Conservation (phyloP, 257 asterid genomes). For the Nicotiana benthamiana region DNA sequence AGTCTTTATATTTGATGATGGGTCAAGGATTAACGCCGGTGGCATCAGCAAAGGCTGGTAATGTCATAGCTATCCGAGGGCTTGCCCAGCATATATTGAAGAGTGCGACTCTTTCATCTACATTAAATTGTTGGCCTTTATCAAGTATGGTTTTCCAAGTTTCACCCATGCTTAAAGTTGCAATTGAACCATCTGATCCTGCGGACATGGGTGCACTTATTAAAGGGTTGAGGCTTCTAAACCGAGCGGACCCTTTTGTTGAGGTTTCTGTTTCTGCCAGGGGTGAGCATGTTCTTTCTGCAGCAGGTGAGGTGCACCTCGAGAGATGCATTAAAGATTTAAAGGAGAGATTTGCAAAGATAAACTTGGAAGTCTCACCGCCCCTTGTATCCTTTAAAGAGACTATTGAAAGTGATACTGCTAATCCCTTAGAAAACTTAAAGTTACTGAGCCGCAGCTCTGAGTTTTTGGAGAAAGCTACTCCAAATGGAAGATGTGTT, state of each 20-base stretch:
- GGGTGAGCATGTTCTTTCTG: slow-evolving; percentile 94
- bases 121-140: slow-evolving; percentile 79
- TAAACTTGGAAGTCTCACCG: slow-evolving; percentile 71
- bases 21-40: slow-evolving; percentile 90
- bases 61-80: slow-evolving; percentile 83
- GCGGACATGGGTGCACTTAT: slow-evolving; percentile 75
- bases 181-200: slow-evolving; percentile 93
- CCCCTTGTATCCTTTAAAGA: slow-evolving; percentile 89
- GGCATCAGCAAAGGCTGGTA: slow-evolving; percentile 73
- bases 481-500: slow-evolving; percentile 79
- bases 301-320: slow-evolving; percentile 96
- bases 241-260: slow-evolving; percentile 95
- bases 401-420: slow-evolving; percentile 67
- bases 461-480: slow-evolving; percentile 68
- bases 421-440: slow-evolving; percentile 52
- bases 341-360: slow-evolving; percentile 85
- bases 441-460: slow-evolving; percentile 45
- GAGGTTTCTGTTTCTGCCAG: slow-evolving; percentile 79
- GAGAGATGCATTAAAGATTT: slow-evolving; percentile 91
- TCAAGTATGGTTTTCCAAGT: slow-evolving; percentile 95
- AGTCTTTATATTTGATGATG: slow-evolving; percentile 79
- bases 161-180: slow-evolving; percentile 85
- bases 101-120: slow-evolving; percentile 86
- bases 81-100: slow-evolving; percentile 85
- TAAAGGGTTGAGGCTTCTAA: slow-evolving; percentile 74